phyloP scores from a whole-genome alignment of 2,329 filamentous ascomycete genomes.

The Colletotrichum tropicale region DNA sequence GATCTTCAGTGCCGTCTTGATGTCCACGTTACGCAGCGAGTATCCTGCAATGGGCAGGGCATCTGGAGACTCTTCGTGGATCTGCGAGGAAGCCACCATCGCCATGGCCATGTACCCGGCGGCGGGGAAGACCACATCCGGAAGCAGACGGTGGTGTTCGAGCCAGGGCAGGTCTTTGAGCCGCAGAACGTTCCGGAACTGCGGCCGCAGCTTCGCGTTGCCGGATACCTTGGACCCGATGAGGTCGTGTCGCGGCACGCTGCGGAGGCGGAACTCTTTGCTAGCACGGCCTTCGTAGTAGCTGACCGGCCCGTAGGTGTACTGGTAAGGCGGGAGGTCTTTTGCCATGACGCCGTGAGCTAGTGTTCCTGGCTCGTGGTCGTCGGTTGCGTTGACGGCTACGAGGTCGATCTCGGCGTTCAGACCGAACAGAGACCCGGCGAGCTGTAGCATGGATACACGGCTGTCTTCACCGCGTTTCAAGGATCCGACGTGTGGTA shows the following conservation, averaged over 20 bases:
- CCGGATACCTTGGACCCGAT: background rate
- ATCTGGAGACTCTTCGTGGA: background rate
- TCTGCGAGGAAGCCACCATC: background rate
- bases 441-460: background rate
- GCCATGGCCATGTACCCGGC: background rate
- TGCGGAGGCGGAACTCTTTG: background rate
- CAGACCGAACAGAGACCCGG: background rate
- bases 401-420: background rate
- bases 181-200: background rate
- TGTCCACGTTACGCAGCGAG: background rate
- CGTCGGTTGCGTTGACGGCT: background rate
- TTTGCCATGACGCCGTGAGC: background rate
- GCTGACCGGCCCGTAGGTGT: background rate
- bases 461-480: background rate
- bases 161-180: background rate
- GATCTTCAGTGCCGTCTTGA: background rate
- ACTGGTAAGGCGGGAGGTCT: background rate
- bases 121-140: background rate
- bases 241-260: background rate
- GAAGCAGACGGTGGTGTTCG: background rate
- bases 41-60: background rate
- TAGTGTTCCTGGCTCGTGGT: accelerated
- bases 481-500: background rate
- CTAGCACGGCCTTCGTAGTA: background rate
- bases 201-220: background rate